Evolutionary conservation across 192 early-diverging fungal species (phyloP).

Genomic region (Martensiomyces pterosporus): DNA sequence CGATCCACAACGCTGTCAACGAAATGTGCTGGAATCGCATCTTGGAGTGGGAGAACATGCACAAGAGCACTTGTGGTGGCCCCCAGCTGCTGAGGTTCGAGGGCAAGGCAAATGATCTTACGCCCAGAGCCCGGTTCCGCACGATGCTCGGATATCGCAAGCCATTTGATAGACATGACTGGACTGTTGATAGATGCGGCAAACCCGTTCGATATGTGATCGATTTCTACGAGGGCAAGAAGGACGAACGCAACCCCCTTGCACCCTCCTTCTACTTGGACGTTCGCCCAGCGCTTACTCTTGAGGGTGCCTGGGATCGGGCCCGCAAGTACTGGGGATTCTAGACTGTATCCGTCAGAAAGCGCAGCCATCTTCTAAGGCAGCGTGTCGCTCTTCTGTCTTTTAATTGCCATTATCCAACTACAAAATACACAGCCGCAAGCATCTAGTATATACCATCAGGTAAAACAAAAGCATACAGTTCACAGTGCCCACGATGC

Average conservation of each 20-base stretch:
- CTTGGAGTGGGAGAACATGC: slow-evolving; percentile 70
- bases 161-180: slow-evolving; percentile 94
- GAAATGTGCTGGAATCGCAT: slow-evolving; percentile 87
- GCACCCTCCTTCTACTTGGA: slow-evolving; percentile 76
- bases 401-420: too few species aligned
- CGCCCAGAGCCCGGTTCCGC: slow-evolving; percentile 39
- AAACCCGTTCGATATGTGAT: slow-evolving; percentile 82
- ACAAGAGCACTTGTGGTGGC: slow-evolving; percentile 18
- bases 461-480: too few species aligned
- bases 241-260: slow-evolving; percentile 44
- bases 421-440: too few species aligned
- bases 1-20: slow-evolving; percentile 94
- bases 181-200: slow-evolving; percentile 90
- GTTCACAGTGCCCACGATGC: too few species aligned
- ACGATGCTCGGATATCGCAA: slow-evolving; percentile 55
- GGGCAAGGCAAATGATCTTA: slow-evolving; percentile 31
- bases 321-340: slow-evolving; percentile 12
- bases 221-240: slow-evolving; percentile 80
- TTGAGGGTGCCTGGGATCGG: slow-evolving; percentile 33
- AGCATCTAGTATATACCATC: too few species aligned
- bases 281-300: slow-evolving; percentile 76
- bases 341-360: too few species aligned
- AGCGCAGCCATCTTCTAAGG: too few species aligned
- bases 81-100: slow-evolving; percentile 47
- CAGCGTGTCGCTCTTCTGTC: too few species aligned